These are phyloP conservation scores for sunflower (Helianthus annuus) DNA, from an alignment of 129 eudicot species.

Conservation along the genomic window DNA sequence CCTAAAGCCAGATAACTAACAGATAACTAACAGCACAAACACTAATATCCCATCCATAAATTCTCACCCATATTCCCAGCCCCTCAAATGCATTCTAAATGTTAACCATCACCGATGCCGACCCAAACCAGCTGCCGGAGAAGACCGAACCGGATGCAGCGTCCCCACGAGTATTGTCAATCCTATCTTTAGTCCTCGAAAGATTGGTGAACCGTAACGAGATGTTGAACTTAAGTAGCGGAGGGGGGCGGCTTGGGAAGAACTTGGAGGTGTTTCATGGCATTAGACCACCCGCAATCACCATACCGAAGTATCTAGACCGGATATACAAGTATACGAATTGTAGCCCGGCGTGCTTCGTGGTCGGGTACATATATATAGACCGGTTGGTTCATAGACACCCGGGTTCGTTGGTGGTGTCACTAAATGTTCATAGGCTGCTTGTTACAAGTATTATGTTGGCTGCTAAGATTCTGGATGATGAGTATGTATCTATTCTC, in stretches of 20 bases:
- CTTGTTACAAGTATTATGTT: slow-evolving; percentile 85
- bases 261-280: slow-evolving; percentile 13
- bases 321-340: slow-evolving; percentile 83
- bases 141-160: slow-evolving; percentile 1
- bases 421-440: slow-evolving; percentile 86
- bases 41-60: neutral
- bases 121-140: slow-evolving; percentile 10
- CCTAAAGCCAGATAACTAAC: neutral
- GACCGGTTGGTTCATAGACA: slow-evolving; percentile 74
- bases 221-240: neutral
- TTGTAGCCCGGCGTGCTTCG: slow-evolving; percentile 95
- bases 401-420: slow-evolving; percentile 72
- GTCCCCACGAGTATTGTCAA: slow-evolving; percentile 1
- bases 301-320: slow-evolving; percentile 76
- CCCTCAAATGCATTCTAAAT: slow-evolving; percentile 3
- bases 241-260: neutral
- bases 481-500: slow-evolving; percentile 51
- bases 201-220: slow-evolving; percentile 1
- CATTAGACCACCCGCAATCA: slow-evolving; percentile 67
- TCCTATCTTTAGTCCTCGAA: slow-evolving; percentile 8
- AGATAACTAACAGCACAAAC: neutral
- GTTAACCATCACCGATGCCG: slow-evolving; percentile 2
- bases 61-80: neutral
- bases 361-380: slow-evolving; percentile 83
- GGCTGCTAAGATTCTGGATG: slow-evolving; percentile 93